Base-by-base conservation (phyloP, 345 rosid genomes). In the Citrus cavaleriei region DNA sequence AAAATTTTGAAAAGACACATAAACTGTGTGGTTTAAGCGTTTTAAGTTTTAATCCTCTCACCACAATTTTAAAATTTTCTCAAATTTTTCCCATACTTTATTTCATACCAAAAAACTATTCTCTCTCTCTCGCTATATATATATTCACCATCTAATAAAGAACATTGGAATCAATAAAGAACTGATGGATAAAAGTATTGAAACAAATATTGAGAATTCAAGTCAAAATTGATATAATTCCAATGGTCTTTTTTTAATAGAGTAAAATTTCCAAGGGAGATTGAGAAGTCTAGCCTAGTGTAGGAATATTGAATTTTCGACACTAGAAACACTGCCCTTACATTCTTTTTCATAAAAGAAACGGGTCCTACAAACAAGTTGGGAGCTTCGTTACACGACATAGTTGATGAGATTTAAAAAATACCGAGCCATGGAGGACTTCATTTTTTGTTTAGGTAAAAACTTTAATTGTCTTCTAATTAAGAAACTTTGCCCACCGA, bases 41-140 rank as follows among this genome's bases (percentile, higher is more conserved):
- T 38, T 38, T 38, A 38, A 38, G 0, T 38, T 38, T 7, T 38
- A 38, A 8, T 6, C 0, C 0, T 38, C 0, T 35, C 2, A 35
- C 0, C 2, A 7, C 38, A 0, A 0, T 7, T 38, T 38, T 38
- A 38, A 38, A 38, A 38, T 38, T 38, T 38, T 38, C 8, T 35
- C 0, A 0, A 34, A 34, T 0, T 0, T 34, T 34, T 34, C 0
- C 0, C 7, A 0, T 0, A 6, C 0, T 1, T 1, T 1, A 34
- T 34, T 34, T 34, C 6, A 34, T 6, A 0, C 6, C 0, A 35
- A 34, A 35, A 35, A 35, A 6, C 0, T 5, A 5, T 1, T 34
- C 0, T 34, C 0, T 34, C 1, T 34, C 37, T 34, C 37, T 34
- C 35, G 5, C 35, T 34, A 37, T 7, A 6, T 35, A 35, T 35